Conservation (phyloP, 2,329 filamentous ascomycete genomes). For the Pyrenochaeta sp. region DNA sequence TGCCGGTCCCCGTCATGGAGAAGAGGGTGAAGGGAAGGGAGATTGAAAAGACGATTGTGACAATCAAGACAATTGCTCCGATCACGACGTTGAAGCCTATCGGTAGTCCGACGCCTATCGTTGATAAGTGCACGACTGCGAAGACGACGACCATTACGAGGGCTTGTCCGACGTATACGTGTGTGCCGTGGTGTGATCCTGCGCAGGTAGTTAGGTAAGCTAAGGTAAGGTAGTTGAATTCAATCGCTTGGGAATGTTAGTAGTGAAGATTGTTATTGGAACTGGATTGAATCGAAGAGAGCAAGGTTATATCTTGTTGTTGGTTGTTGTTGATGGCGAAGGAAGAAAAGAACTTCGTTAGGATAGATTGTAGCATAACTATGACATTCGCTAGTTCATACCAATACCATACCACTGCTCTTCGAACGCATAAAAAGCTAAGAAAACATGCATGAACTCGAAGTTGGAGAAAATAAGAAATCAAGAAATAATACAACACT, state of each 20-base stretch:
- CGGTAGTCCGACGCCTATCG: neutral
- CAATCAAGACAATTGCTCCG: slow-evolving; percentile 12
- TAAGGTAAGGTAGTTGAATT: neutral
- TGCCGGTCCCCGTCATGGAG: slow-evolving; percentile 11
- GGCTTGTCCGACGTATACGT: slow-evolving; percentile 34
- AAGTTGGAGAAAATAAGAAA: neutral
- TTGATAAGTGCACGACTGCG: slow-evolving; percentile 1
- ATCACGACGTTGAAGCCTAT: neutral
- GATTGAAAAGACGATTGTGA: slow-evolving; percentile 20
- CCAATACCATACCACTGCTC: too few species aligned
- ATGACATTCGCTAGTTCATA: neutral
- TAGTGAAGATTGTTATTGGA: too few species aligned
- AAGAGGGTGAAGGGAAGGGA: slow-evolving; percentile 5
- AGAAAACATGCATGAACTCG: neutral
- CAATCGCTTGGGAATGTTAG: too few species aligned
- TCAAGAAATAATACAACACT: neutral
- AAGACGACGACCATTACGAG: slow-evolving; percentile 17
- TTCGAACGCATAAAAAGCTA: neutral
- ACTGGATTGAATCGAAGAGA: too few species aligned
- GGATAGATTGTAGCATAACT: neutral
- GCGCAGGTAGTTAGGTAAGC: slow-evolving; percentile 17
- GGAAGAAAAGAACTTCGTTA: neutral
- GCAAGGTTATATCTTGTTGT: too few species aligned
- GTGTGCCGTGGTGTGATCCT: slow-evolving; percentile 27
- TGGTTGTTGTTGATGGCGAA: too few species aligned